A percentile compares a stretch with the other conserved stretches of the same genome.
phyloP scores from a whole-genome alignment of 2,329 filamentous ascomycete species.

The Zasmidium angulare region DNA sequence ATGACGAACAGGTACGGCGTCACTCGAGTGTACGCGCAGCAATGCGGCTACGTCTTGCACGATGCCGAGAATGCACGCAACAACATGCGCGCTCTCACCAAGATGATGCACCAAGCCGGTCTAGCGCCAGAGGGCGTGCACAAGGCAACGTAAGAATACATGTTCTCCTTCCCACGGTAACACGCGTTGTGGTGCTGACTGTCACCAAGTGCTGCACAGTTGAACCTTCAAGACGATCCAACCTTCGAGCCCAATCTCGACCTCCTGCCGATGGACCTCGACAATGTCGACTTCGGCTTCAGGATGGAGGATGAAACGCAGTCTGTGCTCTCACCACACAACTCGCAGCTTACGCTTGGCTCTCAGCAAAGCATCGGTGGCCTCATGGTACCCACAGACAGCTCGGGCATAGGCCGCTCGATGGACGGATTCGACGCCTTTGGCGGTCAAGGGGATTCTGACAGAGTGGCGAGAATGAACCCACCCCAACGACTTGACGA shows the following conservation, averaged over 20 bases:
- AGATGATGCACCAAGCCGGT: slow-evolving; percentile 56
- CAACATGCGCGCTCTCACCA: slow-evolving; percentile 69
- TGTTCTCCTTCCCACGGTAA: neutral
- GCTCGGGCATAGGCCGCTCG: slow-evolving; percentile 41
- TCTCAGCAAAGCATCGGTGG: slow-evolving; percentile 39
- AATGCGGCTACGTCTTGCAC: slow-evolving; percentile 80
- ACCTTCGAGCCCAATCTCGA: slow-evolving; percentile 69
- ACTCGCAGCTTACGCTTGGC: slow-evolving; percentile 21
- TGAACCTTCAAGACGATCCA: slow-evolving; percentile 79
- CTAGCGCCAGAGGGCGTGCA: slow-evolving; percentile 67
- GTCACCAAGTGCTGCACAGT: slow-evolving; percentile 64
- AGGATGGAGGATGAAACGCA: slow-evolving; percentile 42
- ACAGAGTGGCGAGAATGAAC: slow-evolving; percentile 27
- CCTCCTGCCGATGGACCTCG: slow-evolving; percentile 60
- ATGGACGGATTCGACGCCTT: slow-evolving; percentile 41
- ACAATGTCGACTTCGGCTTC: slow-evolving; percentile 45
- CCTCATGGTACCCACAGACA: slow-evolving; percentile 46
- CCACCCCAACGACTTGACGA: slow-evolving; percentile 23
- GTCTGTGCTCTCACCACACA: slow-evolving; percentile 40
- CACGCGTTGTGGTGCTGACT: slow-evolving; percentile 1
- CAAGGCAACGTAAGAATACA: slow-evolving; percentile 63
- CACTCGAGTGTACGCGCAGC: slow-evolving; percentile 80
- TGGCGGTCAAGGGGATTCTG: slow-evolving; percentile 43
- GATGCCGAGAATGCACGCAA: slow-evolving; percentile 76
- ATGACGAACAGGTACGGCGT: slow-evolving; percentile 64